phyloP scores from a whole-genome alignment of 768 basidiomycete species.

The Rhizopogon roseolus region DNA sequence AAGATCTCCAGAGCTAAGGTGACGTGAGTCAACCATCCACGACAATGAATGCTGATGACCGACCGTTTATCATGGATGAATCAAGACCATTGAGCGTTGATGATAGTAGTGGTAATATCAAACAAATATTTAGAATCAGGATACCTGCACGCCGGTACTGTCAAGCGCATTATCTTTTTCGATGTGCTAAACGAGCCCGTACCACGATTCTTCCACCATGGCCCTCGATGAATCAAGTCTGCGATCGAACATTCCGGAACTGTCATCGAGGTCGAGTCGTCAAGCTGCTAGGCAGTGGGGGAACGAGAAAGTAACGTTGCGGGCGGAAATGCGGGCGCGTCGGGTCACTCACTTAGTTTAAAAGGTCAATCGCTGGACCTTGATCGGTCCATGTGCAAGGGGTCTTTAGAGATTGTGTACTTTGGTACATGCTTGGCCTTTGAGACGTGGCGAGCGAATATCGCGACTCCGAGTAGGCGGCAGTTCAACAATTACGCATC shows the following conservation, averaged over 20 bases:
- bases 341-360: background rate
- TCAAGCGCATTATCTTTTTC: background rate
- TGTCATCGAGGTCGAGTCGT: slow-evolving; percentile 18
- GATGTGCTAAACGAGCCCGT: slow-evolving; percentile 6
- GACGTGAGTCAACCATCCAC: slow-evolving; percentile 23
- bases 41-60: background rate
- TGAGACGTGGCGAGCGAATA: slow-evolving; percentile 5
- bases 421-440: background rate
- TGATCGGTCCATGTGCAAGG: background rate
- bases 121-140: slow-evolving; percentile 50
- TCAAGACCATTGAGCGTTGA: slow-evolving; percentile 65
- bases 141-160: slow-evolving; percentile 36
- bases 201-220: slow-evolving; percentile 64
- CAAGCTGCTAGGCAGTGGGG: background rate
- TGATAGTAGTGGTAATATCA: slow-evolving; percentile 61
- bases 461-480: background rate
- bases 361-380: background rate
- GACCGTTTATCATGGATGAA: slow-evolving; percentile 59
- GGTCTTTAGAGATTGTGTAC: background rate
- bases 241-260: slow-evolving; percentile 49
- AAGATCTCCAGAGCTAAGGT: slow-evolving; percentile 59
- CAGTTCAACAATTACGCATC: background rate
- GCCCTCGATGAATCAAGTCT: slow-evolving; percentile 54
- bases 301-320: background rate
- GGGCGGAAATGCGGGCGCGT: background rate